A percentile compares a stretch with the other conserved stretches of the same genome.
Evolutionary conservation across 2,329 filamentous ascomycete species (phyloP).

Genomic region (Botrytis byssoidea): DNA sequence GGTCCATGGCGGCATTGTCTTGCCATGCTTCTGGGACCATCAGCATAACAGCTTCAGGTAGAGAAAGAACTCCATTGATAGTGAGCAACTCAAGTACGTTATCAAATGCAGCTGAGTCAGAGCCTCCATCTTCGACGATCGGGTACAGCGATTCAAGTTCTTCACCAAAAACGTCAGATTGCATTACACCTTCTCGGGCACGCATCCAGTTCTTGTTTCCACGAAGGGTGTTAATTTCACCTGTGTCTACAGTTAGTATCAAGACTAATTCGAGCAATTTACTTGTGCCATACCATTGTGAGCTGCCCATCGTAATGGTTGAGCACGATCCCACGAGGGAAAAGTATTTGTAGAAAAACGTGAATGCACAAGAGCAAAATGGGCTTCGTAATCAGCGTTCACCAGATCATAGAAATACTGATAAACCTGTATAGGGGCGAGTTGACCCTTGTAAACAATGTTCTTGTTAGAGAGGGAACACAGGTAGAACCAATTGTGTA

Average conservation of each 20-base stretch:
- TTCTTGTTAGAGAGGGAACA: slow-evolving; percentile 96
- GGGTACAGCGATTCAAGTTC: slow-evolving; percentile 89
- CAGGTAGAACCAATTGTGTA: slow-evolving; percentile 98
- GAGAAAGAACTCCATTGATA: slow-evolving; percentile 92
- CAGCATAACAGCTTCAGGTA: slow-evolving; percentile 96
- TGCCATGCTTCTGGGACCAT: slow-evolving; percentile 99
- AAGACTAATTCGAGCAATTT: slow-evolving; percentile 30
- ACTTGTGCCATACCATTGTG: slow-evolving; percentile 70
- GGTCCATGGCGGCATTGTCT: slow-evolving; percentile 87
- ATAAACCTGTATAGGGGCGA: slow-evolving; percentile 93
- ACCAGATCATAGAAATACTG: slow-evolving; percentile 97
- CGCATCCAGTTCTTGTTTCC: slow-evolving; percentile 99
- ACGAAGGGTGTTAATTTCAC: slow-evolving; percentile 93
- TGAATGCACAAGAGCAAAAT: slow-evolving; percentile 95
- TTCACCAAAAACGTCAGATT: slow-evolving; percentile 87
- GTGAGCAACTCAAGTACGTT: slow-evolving; percentile 92
- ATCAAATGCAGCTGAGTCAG: slow-evolving; percentile 95
- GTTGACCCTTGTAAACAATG: slow-evolving; percentile 97
- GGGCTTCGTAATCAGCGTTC: slow-evolving; percentile 94
- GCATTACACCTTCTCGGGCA: slow-evolving; percentile 90
- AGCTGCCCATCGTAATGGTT: slow-evolving; percentile 92
- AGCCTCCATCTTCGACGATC: slow-evolving; percentile 93
- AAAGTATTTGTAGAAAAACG: slow-evolving; percentile 99
- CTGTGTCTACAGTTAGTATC: slow-evolving; percentile 41
- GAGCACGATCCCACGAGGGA: slow-evolving; percentile 95